These are phyloP conservation scores for Geotrichum bryndzae DNA, from an alignment of 1,139 yeast species.

Conservation along the genomic window DNA sequence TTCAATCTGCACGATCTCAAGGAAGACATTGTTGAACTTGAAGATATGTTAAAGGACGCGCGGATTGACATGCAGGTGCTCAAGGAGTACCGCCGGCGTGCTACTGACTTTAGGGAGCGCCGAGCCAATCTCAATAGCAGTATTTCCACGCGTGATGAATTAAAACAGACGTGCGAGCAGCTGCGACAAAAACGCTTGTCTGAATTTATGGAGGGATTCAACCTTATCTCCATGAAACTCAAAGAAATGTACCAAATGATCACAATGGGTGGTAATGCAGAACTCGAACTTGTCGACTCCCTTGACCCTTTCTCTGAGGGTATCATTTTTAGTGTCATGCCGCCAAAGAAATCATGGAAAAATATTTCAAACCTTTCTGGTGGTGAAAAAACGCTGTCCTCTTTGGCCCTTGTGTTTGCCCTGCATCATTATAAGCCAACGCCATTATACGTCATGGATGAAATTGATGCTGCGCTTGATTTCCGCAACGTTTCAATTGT, in stretches of 20 bases:
- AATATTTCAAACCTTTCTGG: conserved; percentile 93
- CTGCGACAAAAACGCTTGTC: conserved; percentile 68
- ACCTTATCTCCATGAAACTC: conserved; percentile 75
- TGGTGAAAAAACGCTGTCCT: conserved; percentile 94
- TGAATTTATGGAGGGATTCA: conserved; percentile 92
- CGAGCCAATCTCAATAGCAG: conserved; percentile 63
- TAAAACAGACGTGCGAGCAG: conserved; percentile 60
- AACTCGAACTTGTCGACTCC: conserved; percentile 88
- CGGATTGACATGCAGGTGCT: conserved; percentile 69
- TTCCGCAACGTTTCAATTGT: conserved; percentile 95
- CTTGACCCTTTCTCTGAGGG: conserved; percentile 99
- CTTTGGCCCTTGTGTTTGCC: conserved; percentile 93
- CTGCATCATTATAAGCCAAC: conserved; percentile 95
- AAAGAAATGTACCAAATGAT: conserved; percentile 98
- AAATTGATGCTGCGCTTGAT: conserved; percentile 97
- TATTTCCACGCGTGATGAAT: conserved; percentile 58
- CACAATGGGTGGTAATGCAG: conserved; percentile 99
- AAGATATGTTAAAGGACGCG: conserved; percentile 51
- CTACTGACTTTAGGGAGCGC: conserved; percentile 57
- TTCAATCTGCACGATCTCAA: conserved; percentile 49
- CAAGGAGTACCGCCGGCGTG: conserved; percentile 67
- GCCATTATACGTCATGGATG: conserved; percentile 98
- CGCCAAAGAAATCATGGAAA: conserved; percentile 97
- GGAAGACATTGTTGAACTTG: conserved; percentile 49
- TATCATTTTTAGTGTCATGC: conserved; percentile 94